Conservation (phyloP, 1,139 yeast species). For the Suhomyces wounanorum region DNA sequence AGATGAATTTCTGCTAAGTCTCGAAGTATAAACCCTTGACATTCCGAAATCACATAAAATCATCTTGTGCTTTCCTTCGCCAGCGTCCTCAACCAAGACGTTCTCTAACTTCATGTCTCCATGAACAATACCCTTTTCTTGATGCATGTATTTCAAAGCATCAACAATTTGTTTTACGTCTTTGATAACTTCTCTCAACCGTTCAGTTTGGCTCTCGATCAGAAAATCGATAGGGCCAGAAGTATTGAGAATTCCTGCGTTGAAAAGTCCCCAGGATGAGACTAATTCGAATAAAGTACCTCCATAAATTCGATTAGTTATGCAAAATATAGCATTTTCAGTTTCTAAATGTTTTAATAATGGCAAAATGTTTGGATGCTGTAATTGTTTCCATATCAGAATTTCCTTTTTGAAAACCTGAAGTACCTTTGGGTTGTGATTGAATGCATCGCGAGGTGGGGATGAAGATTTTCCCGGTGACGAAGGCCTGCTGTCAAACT, state of each 20-base stretch:
- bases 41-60: constrained; percentile 88
- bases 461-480: constrained; percentile 14
- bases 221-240: constrained; percentile 37
- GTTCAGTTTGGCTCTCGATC: constrained; percentile 26
- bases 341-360: constrained; percentile 64
- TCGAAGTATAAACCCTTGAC: constrained; percentile 45
- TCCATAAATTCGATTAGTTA: constrained; percentile 70
- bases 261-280: constrained; percentile 59
- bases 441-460: constrained; percentile 11
- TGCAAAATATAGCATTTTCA: constrained; percentile 64
- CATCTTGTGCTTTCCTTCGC: constrained; percentile 29
- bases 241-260: constrained; percentile 28
- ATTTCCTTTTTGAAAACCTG: constrained; percentile 71
- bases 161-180: constrained; percentile 56
- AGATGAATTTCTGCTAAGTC: constrained; percentile 32
- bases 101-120: constrained; percentile 91
- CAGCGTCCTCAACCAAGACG: constrained; percentile 57
- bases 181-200: constrained; percentile 25
- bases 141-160: constrained; percentile 73
- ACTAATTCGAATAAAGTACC: constrained; percentile 85
- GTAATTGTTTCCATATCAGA: constrained; percentile 67
- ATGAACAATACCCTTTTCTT: constrained; percentile 67
- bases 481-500: constrained; percentile 23
- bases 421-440: constrained; percentile 34
- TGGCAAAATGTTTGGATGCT: constrained; percentile 67